Base-by-base conservation (phyloP, 371 early-diverging fungal species). In the Mucor saturninus region DNA sequence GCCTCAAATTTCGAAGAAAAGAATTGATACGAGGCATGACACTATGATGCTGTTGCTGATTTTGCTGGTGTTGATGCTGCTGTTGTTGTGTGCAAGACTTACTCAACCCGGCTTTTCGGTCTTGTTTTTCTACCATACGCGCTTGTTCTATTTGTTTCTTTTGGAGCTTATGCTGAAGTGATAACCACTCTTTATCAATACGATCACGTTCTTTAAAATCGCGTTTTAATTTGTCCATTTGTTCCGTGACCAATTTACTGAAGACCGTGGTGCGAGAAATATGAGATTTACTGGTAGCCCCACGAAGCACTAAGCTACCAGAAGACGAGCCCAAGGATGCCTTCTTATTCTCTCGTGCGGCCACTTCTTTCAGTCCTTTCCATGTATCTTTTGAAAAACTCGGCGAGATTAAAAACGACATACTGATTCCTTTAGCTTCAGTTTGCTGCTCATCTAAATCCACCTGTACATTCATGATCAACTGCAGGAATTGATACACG, bases 121-220 rank as follows among this genome's bases (percentile, higher is more conserved):
- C 72, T 66, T 86, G 88, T 45, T 86, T 87, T 67, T 89, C 89
- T 26, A 83, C 67, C 5, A 76, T 65, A 62, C 82, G 84, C 5
- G 87, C 86, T 64, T 92, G 90, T 61, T 92, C 91, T 37, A 85
- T 67, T 59, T 88, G 86, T 39, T 84, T 84, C 59, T 89, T 89
- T 64, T 89, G 87, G n/a, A 89, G 74, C 15, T 86, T 81, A 11
- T 85, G 82, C 55, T 88, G 89, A 1, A 83, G 73, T 8, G 86
- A 85, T 28, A 87, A 81, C 74, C 88, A 82, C 62, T 89, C 91
- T 50, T 80, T 80, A 50, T 89, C 88, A 28, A 91, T 72, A n/a
- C 85, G 76, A 43, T 91, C 89, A 26, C 85, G 82, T 65, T 92
- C 92, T 40, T 87, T 88, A 37, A 83, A 85, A 64, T 91, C 91